Percentiles rank a stretch among this genome's conserved stretches.
Evolutionary conservation across 2,329 filamentous ascomycete species (phyloP).

Genomic region (Fusarium bulbicola): DNA sequence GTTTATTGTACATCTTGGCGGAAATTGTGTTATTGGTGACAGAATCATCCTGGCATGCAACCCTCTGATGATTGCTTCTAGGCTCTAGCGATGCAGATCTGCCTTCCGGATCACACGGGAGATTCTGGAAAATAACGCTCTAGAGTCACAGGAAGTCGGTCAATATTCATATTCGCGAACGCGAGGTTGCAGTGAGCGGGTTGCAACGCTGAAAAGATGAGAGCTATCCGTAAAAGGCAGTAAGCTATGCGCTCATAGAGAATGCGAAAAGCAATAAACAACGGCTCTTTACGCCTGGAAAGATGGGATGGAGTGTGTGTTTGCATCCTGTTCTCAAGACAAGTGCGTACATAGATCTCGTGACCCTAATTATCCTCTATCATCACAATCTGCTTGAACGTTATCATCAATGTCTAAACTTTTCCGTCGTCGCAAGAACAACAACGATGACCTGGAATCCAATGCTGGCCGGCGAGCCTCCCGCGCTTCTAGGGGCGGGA

Average conservation of each 20-base stretch:
- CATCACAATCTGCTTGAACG: background rate
- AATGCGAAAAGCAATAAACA: background rate
- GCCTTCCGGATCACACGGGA: background rate
- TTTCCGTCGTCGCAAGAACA: constrained; percentile 23
- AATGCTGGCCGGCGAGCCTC: constrained; percentile 13
- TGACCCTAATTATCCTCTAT: background rate
- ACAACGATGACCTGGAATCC: constrained; percentile 15
- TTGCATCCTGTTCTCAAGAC: background rate
- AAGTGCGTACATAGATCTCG: background rate
- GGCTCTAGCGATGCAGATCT: background rate
- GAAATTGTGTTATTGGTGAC: background rate
- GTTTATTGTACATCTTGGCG: background rate
- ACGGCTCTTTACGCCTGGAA: background rate
- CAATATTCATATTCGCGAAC: background rate
- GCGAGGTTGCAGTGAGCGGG: background rate
- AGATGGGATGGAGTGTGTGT: background rate
- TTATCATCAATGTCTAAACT: constrained; percentile 7
- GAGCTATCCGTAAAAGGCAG: background rate
- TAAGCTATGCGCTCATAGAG: background rate
- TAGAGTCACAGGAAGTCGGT: background rate
- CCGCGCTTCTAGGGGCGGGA: constrained; percentile 12
- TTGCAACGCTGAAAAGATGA: background rate
- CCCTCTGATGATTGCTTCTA: background rate
- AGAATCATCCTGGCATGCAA: background rate
- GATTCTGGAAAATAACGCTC: background rate